Evolutionary conservation across 495 filamentous ascomycete species (phyloP).

Genomic region (Amniculicola lignicola): DNA sequence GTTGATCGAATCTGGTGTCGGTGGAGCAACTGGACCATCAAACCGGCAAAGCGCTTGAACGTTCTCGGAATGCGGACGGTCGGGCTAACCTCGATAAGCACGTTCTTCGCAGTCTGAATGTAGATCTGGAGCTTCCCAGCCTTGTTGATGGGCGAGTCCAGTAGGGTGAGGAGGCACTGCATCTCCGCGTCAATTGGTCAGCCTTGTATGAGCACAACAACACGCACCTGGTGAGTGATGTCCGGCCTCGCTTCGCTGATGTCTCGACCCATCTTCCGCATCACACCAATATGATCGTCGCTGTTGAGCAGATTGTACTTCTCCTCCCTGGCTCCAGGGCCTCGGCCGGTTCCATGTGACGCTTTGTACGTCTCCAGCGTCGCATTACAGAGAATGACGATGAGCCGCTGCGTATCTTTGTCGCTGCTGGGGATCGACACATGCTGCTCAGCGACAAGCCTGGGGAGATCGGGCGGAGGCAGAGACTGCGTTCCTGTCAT

Average conservation of each 20-base stretch:
- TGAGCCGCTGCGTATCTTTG: constrained; percentile 83
- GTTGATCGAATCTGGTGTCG: constrained; percentile 92
- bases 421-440: constrained; percentile 77
- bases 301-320: constrained; percentile 97
- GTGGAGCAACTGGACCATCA: constrained; percentile 99
- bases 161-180: constrained; percentile 92
- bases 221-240: constrained; percentile 92
- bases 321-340: constrained; percentile 63
- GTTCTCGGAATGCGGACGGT: constrained; percentile 95
- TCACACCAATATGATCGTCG: constrained; percentile 96
- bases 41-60: constrained; percentile 96
- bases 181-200: constrained; percentile 34
- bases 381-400: constrained; percentile 94
- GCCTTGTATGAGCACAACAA: neutral
- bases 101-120: constrained; percentile 94
- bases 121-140: constrained; percentile 96
- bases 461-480: constrained; percentile 83
- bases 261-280: constrained; percentile 98
- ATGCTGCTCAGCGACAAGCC: constrained; percentile 90
- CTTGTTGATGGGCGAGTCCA: constrained; percentile 98
- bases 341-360: constrained; percentile 62
- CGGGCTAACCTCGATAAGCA: constrained; percentile 95
- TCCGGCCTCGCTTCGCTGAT: constrained; percentile 97
- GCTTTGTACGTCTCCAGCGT: constrained; percentile 96
- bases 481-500: constrained; percentile 80